Evolutionary conservation across 2,329 filamentous ascomycete genomes (phyloP), one percentile per base, ranked within the genome.

Genomic region (Clarireedia hainanense): DNA sequence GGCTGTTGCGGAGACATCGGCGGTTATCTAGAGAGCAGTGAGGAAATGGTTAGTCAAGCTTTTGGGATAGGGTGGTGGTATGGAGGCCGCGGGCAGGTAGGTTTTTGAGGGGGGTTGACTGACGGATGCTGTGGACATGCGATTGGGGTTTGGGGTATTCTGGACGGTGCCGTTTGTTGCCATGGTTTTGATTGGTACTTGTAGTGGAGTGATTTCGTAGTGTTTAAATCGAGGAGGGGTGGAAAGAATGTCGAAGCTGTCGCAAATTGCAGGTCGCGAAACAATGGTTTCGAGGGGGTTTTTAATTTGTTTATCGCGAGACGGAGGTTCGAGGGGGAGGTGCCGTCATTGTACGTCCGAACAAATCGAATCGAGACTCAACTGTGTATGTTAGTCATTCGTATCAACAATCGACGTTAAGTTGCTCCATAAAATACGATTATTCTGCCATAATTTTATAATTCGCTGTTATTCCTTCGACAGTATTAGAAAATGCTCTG

Each of bases 1-100:
- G 2, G 66, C 61, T 7, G 63, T 61, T 5, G 66, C 63, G 34
- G 67, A 64, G 7, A 60, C 49, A 48, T 65, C 64, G n/a, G 60
- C 56, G 23, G 57, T 57, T 53, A 57, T 58, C 63, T 65, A 24
- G 46, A 48, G 3, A 4, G 9, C 3, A 34, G 30, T 34, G 10
- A 20, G 20, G 10, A 12, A 34, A 34, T 12, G 24, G 36, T 37
- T 39, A n/a, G 20, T 30, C 2, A 20, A 20, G 20, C 20, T 20
- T 20, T n/a, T 15, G 39, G 10, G 23, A 39, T 20, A 54, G 37
- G 17, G 39, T 60, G 48, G 58, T 54, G 17, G 27, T 17, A 36
- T 34, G 20, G 15, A 17, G 10, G 2, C 12, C 15, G 30, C 6
- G 24, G 55, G 23, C 9, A 1, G 9, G 45, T 36, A 39, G 6